phyloP scores from a whole-genome alignment of 202 grass and related monocot species.

The Carex sylvatica region DNA sequence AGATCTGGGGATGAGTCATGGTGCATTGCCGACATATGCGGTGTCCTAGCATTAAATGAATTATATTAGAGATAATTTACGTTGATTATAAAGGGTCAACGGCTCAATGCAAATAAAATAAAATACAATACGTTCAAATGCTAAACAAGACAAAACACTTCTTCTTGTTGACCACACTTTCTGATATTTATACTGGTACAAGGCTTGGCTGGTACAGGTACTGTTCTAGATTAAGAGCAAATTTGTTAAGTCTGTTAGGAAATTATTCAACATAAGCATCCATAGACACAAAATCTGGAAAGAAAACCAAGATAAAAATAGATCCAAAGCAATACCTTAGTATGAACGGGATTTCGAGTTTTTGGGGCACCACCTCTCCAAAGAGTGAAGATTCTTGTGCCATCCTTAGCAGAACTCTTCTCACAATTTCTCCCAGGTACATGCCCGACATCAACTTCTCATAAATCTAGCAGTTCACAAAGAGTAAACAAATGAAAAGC shows the following conservation, averaged over 20 bases:
- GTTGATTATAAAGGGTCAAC: constrained; percentile 30
- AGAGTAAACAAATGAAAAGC: neutral
- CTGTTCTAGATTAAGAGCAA: neutral
- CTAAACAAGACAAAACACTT: neutral
- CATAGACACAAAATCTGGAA: neutral
- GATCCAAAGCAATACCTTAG: constrained; percentile 43
- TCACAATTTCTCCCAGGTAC: constrained; percentile 86
- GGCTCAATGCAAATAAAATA: constrained; percentile 14
- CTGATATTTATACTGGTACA: neutral
- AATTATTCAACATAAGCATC: neutral
- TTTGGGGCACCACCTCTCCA: constrained; percentile 43
- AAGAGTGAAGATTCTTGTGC: constrained; percentile 55
- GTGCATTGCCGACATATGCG: constrained; percentile 69
- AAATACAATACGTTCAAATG: neutral
- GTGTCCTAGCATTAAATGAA: constrained; percentile 44
- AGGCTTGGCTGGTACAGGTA: neutral
- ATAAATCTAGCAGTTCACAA: constrained; percentile 48
- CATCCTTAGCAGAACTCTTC: constrained; percentile 64
- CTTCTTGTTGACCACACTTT: neutral
- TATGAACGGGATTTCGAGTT: constrained; percentile 62
- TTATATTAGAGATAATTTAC: constrained; percentile 18
- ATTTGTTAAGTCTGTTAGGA: neutral
- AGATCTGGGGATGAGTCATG: constrained; percentile 71
- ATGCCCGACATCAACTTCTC: constrained; percentile 93
- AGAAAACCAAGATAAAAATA: neutral